Conservation (phyloP, 768 basidiomycete genomes). For the Russula olivacea region DNA sequence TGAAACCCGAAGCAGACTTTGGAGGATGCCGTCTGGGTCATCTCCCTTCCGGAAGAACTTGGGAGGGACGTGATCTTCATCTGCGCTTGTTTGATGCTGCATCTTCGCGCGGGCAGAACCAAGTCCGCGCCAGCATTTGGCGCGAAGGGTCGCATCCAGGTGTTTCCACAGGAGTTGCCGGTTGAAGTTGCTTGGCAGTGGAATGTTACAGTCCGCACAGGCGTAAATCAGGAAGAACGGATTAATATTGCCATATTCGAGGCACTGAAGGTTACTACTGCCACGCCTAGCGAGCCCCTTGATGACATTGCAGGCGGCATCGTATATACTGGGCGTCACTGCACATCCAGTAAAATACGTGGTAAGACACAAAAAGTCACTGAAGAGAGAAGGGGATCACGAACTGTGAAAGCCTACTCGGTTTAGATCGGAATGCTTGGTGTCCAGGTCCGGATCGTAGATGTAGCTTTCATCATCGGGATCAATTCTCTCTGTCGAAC, state of each 20-base stretch:
- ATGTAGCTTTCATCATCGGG: background rate
- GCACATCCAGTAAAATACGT: background rate
- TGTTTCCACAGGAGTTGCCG: conserved; percentile 11
- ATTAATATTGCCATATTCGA: background rate
- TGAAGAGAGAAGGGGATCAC: background rate
- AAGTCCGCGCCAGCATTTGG: conserved; percentile 1
- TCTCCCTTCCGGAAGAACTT: background rate
- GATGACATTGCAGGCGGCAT: background rate
- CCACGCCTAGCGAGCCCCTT: background rate
- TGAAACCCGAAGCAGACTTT: background rate
- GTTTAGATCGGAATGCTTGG: background rate
- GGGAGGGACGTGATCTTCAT: background rate
- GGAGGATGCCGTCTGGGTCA: background rate
- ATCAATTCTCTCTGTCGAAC: background rate
- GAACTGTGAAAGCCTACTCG: conserved; percentile 7
- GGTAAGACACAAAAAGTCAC: background rate
- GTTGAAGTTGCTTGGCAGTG: conserved; percentile 1
- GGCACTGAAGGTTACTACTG: background rate
- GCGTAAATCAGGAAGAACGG: conserved; percentile 17
- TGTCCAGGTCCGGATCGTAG: background rate
- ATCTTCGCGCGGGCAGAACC: background rate
- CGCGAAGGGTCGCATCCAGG: conserved; percentile 1
- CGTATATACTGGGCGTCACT: conserved; percentile 1
- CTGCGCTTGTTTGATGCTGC: background rate
- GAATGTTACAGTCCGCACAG: conserved; percentile 1